Evolutionary conservation across 129 eudicot species (phyloP).

Genomic region (Helianthus tuberosus): DNA sequence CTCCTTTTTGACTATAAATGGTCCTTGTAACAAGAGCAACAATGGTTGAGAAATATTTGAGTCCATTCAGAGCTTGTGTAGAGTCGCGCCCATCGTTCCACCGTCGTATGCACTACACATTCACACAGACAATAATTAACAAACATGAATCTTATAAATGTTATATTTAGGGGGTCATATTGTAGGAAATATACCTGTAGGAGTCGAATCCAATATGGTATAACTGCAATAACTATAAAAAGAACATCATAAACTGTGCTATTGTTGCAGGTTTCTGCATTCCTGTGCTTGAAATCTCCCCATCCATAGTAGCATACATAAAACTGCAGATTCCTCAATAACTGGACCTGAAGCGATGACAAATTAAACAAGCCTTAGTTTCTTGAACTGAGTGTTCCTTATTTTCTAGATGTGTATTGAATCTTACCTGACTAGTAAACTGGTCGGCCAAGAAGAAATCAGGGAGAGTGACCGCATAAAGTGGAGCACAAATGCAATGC

Average conservation of each 20-base stretch:
- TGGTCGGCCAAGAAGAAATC: conserved; percentile 82
- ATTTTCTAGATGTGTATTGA: neutral
- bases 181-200: conserved; percentile 51
- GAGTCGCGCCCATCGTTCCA: conserved; percentile 54
- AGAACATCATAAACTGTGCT: conserved; percentile 33
- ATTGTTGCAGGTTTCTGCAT: conserved; percentile 35
- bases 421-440: conserved; percentile 72
- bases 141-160: neutral
- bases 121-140: neutral
- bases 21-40: conserved; percentile 63
- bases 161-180: neutral
- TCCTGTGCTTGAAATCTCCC: conserved; percentile 57
- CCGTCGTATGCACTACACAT: conserved; percentile 56
- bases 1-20: conserved; percentile 29
- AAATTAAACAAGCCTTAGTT: neutral
- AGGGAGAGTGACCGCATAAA: conserved; percentile 62
- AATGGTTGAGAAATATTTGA: conserved; percentile 66
- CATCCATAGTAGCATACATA: conserved; percentile 68
- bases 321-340: conserved; percentile 57
- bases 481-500: conserved; percentile 74
- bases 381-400: neutral
- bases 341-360: conserved; percentile 49
- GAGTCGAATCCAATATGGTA: conserved; percentile 66
- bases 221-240: conserved; percentile 46
- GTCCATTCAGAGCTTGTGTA: conserved; percentile 50